Base-by-base conservation (phyloP, 1,139 yeast genomes). In the Sugiyamaella pinicola region DNA sequence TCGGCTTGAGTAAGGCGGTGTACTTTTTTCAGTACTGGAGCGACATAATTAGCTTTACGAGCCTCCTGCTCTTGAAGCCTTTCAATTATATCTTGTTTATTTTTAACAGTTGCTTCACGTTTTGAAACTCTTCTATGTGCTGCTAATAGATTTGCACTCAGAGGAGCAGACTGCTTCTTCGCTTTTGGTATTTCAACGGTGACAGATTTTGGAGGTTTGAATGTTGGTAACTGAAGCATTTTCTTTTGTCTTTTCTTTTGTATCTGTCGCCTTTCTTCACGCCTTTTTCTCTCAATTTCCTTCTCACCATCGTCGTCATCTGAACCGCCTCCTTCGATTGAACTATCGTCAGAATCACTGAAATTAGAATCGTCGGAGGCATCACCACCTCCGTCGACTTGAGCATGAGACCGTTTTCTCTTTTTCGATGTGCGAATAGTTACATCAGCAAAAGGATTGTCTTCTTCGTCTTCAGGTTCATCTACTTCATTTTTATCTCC, bases 1-100 rank as follows among this genome's bases (percentile, higher is more conserved):
- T 93, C 96, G 57, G 85, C 96, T 63, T 93, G 96, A 0, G 99
- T 90, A 66, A 87, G 74, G 34, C 68, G 69, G 47, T 65, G 72
- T 24, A 69, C 65, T 44, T 62, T 49, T 50, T 68, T 64, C 9
- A 67, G 55, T 10, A 74, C 73, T 0, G 82, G 83, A 3, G 70
- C 61, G 9, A 63, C 64, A 44, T 68, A 65, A 44, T 66, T 67
- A 3, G 74, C 85, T 56, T 87, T 77, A 59, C 87, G 77, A 48
- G 79, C 79, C 67, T 89, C 96, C 55, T 83, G 84, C 60, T 81
- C 84, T 57, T 84, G 80, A 57, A 93, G 72, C 60, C 84, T 84
- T 63, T 87, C 83, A 43, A 88, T 85, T 29, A 90, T 81, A 6
- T 85, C 90, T 58, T 87, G 77, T 62, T 89, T 90, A 64, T 83